Conservation (phyloP, 1,139 yeast species). For the Pichia sp. region DNA sequence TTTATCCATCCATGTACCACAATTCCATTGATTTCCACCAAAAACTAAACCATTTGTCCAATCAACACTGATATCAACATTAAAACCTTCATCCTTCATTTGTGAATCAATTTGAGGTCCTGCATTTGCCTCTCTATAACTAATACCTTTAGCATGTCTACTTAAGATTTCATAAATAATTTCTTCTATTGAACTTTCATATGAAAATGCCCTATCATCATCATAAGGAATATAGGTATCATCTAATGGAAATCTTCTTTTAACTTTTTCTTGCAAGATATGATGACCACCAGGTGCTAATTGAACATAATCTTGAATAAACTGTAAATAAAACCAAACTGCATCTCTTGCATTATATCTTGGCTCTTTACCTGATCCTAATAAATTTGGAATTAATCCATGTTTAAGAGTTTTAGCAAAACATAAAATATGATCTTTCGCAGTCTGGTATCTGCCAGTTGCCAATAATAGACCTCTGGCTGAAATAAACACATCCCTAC, state of each 20-base stretch:
- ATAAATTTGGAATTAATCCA: constrained; percentile 87
- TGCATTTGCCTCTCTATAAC: constrained; percentile 92
- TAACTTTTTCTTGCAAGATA: constrained; percentile 66
- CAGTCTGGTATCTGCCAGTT: constrained; percentile 74
- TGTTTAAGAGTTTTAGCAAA: constrained; percentile 92
- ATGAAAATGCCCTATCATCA: constrained; percentile 69
- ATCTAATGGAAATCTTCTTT: constrained; percentile 73
- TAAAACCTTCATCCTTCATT: constrained; percentile 89
- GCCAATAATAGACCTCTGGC: constrained; percentile 75
- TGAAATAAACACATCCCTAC: constrained; percentile 89
- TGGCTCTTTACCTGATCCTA: constrained; percentile 91
- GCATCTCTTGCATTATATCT: constrained; percentile 96
- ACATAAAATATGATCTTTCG: constrained; percentile 72
- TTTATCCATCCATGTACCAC: constrained; percentile 99
- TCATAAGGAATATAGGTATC: constrained; percentile 69
- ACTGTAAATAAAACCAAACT: constrained; percentile 88
- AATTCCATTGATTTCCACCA: constrained; percentile 89
- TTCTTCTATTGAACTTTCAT: constrained; percentile 65
- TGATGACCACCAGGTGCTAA: constrained; percentile 63
- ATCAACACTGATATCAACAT: constrained; percentile 73
- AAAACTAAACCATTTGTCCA: constrained; percentile 84
- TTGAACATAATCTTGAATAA: constrained; percentile 72
- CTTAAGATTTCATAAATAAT: constrained; percentile 72
- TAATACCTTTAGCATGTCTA: constrained; percentile 84
- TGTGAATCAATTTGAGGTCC: constrained; percentile 84